Base-by-base conservation (phyloP, 768 basidiomycete genomes). In the Phlegmacium glaucopus region DNA sequence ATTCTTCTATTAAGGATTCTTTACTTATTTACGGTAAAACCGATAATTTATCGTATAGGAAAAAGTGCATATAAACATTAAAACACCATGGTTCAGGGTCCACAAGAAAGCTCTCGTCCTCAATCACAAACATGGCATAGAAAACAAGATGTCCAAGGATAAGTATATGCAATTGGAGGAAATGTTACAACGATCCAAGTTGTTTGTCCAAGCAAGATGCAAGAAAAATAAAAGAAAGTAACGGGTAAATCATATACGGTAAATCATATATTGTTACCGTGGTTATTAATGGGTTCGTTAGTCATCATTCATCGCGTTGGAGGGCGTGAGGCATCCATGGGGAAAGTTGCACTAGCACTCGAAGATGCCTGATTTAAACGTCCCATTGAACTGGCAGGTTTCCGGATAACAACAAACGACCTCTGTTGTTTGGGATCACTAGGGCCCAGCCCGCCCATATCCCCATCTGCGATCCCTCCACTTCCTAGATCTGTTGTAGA, bases 331-430 rank as follows among this genome's bases (percentile, higher is more conserved):
- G 57, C 51, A 22, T 55, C 44, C 34, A 30, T 52, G 2, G 57
- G 54, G 44, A 58, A 56, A 8, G 51, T 51, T 25, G 40, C 46
- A 17, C 41, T 47, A 38, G 35, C 42, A 40, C n/a, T 43, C 15
- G 34, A n/a, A 16, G 17, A 18, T 17, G 64, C 53, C 52, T 67
- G 67, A 41, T 67, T 66, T 39, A 67, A 42, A 40, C 66, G 59
- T 10, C 61, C 64, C 47, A 68, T 64, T 11, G 68, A 63, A n/a
- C 62, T 56, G 55, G 72, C 75, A 22, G 76, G 72, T 60, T 81
- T 82, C n/a, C 83, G 74, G 41, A 86, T 78, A 28, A 87, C 85
- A 15, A 87, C 84, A 52, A 87, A 87, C 25, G 83, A 85, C 54
- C 79, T 67, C 52, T 66, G 74, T 37, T 66, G 72, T 49, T 65